Evolutionary conservation across 139 green algal species (phyloP).

Genomic region (Chlamydomonas schloesseri): DNA sequence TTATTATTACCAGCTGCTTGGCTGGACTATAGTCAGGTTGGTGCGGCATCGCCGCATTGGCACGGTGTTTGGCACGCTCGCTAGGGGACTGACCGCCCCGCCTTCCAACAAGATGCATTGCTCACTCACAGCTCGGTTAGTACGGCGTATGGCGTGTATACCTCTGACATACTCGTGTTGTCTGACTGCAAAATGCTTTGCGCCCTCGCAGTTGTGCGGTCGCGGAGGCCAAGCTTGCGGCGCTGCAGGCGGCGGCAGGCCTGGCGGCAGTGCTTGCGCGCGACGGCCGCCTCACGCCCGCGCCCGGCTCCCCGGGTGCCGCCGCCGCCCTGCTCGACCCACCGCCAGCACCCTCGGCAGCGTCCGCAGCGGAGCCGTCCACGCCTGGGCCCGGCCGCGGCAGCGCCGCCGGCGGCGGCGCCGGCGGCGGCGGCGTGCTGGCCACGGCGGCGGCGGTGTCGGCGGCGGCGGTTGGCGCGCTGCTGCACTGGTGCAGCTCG

Average conservation of each 20-base stretch:
- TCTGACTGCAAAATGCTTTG: no score
- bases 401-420: neutral
- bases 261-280: constrained; percentile 35
- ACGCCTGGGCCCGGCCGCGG: no score
- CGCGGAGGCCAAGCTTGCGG: constrained; percentile 12
- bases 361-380: neutral
- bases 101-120: no score
- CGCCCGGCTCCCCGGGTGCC: neutral
- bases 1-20: no score
- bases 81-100: no score
- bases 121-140: no score
- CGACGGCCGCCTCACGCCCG: constrained; percentile 8
- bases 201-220: neutral
- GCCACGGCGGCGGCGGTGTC: neutral
- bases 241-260: constrained; percentile 26
- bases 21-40: no score
- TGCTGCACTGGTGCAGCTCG: constrained; percentile 8
- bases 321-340: constrained; percentile 5
- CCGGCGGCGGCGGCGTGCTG: neutral
- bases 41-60: no score
- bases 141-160: no score
- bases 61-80: no score
- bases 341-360: neutral
- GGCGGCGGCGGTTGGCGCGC: neutral
- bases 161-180: no score